Evolutionary conservation across 345 rosid genomes (phyloP), one percentile per base, ranked within the genome.

Genomic region (Gynandropsis gynandra): DNA sequence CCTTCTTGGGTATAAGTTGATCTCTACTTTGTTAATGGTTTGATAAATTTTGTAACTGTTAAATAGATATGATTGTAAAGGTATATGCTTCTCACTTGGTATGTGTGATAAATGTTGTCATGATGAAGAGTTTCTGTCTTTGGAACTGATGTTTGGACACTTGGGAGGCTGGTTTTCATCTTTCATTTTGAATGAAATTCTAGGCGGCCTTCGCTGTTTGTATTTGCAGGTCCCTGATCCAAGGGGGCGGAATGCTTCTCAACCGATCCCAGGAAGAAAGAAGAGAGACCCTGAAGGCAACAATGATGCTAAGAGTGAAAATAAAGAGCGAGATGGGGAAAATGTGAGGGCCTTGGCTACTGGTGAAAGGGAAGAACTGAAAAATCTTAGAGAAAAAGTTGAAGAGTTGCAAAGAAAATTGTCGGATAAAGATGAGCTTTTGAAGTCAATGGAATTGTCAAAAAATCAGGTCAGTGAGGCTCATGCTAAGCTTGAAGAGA

Each of bases 381-480:
- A 45, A 45, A 69, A 66, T 44, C 66, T 92, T 56, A 76, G 80
- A 55, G 94, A 75, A 56, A 83, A 92, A 69, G 71, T 85, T 64
- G 84, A 70, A 59, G 94, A 81, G 52, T 70, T 93, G 64, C 87
- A 81, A 50, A 61, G 59, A 47, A 81, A 80, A 74, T 45, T 93
- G 44, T 38, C 67, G 7, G 95, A 85, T 64, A 93, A 83, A 70
- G 99, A 93, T 58, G 99, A 93, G 41, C 73, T 88, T 55, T 67
- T 88, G 62, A 83, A 78, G 70, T 75, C 87, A 7, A 69, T 72
- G 35, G 95, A 85, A 58, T 43, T 64, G 48, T 69, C 77, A 41
- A 73, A 72, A 61, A 69, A 66, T n/a, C 76, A 79, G 72, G 69
- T 75, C 40, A 68, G 68, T 37, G 65, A 72, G 66, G 62, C 80